These are phyloP conservation scores for Cytospora mali DNA, from an alignment of 2,329 filamentous ascomycete species.

Conservation along the genomic window DNA sequence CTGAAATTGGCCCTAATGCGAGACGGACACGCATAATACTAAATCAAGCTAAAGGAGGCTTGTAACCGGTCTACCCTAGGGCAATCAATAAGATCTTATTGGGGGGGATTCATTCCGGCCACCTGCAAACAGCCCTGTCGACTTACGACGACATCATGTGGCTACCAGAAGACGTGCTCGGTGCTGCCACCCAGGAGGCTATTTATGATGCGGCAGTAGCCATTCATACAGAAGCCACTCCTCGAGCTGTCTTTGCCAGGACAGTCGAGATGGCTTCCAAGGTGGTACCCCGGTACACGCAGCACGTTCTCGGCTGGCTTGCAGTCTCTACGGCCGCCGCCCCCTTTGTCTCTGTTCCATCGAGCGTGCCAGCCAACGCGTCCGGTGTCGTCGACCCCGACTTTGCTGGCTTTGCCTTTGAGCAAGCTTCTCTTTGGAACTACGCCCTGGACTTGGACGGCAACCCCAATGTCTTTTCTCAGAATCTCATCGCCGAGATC, in stretches of 20 bases:
- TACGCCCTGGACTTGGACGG: constrained; percentile 39
- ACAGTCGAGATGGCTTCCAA: constrained; percentile 11
- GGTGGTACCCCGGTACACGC: constrained; percentile 17
- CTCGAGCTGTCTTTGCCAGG: neutral
- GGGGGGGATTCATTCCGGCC: neutral
- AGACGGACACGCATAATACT: constrained; percentile 8
- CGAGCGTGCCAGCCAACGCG: constrained; percentile 20
- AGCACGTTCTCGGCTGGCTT: constrained; percentile 25
- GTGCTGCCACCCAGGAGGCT: neutral
- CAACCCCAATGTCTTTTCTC: constrained; percentile 38
- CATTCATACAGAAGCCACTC: neutral
- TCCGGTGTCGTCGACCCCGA: constrained; percentile 28
- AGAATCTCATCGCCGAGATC: constrained; percentile 39
- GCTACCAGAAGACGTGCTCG: constrained; percentile 8
- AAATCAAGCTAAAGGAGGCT: neutral
- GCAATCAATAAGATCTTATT: constrained; percentile 2
- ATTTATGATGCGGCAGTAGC: constrained; percentile 3
- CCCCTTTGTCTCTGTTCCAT: constrained; percentile 23
- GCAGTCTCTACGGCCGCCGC: constrained; percentile 18
- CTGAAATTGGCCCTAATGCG: constrained; percentile 12
- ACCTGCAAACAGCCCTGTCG: constrained; percentile 8
- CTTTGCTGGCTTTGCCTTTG: constrained; percentile 40
- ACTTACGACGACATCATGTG: constrained; percentile 22
- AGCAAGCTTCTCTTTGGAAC: constrained; percentile 39
- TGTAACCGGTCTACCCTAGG: constrained; percentile 1